Conservation (phyloP, 2,329 filamentous ascomycete species). For the Cladobotryum mycophilum region DNA sequence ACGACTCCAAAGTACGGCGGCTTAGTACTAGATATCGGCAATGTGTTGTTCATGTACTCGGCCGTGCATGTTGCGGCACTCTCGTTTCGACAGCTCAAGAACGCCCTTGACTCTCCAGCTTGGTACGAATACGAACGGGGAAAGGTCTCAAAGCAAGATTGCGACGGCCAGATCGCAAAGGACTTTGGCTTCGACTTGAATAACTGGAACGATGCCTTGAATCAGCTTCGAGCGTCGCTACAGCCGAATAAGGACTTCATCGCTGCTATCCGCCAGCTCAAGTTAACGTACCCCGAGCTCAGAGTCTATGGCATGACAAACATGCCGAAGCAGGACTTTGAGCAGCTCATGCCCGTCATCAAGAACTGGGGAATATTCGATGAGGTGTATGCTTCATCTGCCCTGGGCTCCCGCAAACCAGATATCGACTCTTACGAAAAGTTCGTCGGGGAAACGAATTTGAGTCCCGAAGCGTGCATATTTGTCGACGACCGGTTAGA, state of each 20-base stretch:
- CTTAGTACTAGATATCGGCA: background rate
- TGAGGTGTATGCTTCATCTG: background rate
- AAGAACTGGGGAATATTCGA: slow-evolving; percentile 3
- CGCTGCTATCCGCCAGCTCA: background rate
- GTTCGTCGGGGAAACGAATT: background rate
- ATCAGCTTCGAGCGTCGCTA: background rate
- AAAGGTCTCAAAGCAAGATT: slow-evolving; percentile 1
- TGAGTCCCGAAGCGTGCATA: background rate
- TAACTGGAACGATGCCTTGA: background rate
- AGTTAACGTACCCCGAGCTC: background rate
- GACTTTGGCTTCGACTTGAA: background rate
- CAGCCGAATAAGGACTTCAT: background rate
- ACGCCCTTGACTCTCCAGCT: slow-evolving; percentile 1
- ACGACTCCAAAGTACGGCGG: background rate
- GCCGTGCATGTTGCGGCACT: background rate
- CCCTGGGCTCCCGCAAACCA: background rate
- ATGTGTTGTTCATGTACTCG: background rate
- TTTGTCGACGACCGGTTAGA: background rate
- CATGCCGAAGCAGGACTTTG: background rate
- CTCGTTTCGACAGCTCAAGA: background rate
- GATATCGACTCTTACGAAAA: background rate
- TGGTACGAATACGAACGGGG: slow-evolving; percentile 8
- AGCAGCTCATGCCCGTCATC: background rate
- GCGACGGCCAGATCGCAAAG: background rate
- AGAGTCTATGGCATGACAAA: slow-evolving; percentile 5